Conservation (phyloP, 331 rosid species). For the Saraca asoca region DNA sequence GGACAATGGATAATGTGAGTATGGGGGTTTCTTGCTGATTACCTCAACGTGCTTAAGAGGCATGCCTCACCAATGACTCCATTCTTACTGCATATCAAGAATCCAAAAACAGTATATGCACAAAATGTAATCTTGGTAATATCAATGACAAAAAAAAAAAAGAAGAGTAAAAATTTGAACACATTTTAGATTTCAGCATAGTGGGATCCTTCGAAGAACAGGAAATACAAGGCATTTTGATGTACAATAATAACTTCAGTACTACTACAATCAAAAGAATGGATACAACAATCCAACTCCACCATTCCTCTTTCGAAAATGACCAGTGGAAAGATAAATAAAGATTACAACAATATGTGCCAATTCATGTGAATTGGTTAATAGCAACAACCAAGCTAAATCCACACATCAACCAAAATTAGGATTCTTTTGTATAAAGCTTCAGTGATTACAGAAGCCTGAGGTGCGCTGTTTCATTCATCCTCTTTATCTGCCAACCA, state of each 20-base stretch:
- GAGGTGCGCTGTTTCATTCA: constrained; percentile 89
- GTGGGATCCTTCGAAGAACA: constrained; percentile 11
- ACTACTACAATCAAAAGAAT: constrained; percentile 56
- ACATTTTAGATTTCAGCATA: too few species aligned
- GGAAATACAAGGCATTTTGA: constrained; percentile 27
- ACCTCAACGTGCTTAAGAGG: neutral
- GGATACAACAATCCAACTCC: constrained; percentile 56
- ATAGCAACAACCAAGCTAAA: constrained; percentile 34
- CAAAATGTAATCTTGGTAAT: neutral
- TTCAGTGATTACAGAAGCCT: constrained; percentile 68
- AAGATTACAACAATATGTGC: constrained; percentile 53
- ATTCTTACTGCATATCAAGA: constrained; percentile 6
- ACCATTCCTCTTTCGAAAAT: constrained; percentile 41
- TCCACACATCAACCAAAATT: constrained; percentile 37
- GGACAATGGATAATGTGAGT: too few species aligned
- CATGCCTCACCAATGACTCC: constrained; percentile 4
- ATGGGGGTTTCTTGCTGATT: constrained; percentile 9
- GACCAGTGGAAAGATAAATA: constrained; percentile 34
- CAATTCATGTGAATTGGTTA: constrained; percentile 36
- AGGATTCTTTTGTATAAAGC: constrained; percentile 31
- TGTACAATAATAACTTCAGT: constrained; percentile 31
- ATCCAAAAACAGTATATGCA: neutral
- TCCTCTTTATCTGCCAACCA: constrained; percentile 91
- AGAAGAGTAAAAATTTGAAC: too few species aligned
- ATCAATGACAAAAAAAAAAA: neutral